Percentiles rank a stretch among this genome's conserved stretches.
Evolutionary conservation across 768 basidiomycete species (phyloP).

Genomic region (Tubosaeta sp.): DNA sequence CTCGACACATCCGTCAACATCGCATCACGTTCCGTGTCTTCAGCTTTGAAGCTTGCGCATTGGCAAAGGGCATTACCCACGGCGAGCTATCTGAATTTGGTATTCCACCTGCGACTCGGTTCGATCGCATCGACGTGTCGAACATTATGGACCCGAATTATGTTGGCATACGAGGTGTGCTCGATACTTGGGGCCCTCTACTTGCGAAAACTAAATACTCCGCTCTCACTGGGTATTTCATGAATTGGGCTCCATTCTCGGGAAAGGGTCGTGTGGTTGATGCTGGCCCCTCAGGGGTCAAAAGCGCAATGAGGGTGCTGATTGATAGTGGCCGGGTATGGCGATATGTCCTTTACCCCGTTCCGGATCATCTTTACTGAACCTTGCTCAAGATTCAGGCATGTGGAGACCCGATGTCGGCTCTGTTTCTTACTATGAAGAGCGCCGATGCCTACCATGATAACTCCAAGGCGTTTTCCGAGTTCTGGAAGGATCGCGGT

Average conservation of each 20-base stretch:
- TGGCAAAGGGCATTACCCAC: slow-evolving; percentile 35
- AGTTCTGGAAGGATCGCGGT: slow-evolving; percentile 31
- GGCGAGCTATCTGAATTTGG: slow-evolving; percentile 13
- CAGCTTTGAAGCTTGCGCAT: slow-evolving; percentile 36
- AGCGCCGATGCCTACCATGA: slow-evolving; percentile 31
- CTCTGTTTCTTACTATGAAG: slow-evolving; percentile 6
- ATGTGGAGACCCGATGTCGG: not conserved
- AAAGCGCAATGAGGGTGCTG: slow-evolving; percentile 10
- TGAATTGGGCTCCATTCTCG: slow-evolving; percentile 40
- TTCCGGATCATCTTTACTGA: not conserved
- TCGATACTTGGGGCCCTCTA: slow-evolving; percentile 36
- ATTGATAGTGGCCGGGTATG: slow-evolving; percentile 13
- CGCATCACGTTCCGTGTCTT: slow-evolving; percentile 33
- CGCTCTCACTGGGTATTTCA: slow-evolving; percentile 40
- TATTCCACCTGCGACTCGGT: slow-evolving; percentile 25
- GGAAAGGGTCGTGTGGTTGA: slow-evolving; percentile 3
- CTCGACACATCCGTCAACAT: slow-evolving; percentile 31
- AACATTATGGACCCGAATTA: slow-evolving; percentile 45
- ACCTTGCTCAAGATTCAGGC: slow-evolving; percentile 7
- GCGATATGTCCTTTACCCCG: not conserved
- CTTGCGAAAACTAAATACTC: slow-evolving; percentile 30
- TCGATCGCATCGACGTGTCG: slow-evolving; percentile 48
- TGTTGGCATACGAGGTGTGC: slow-evolving; percentile 33
- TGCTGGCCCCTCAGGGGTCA: slow-evolving; percentile 1
- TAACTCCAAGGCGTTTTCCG: slow-evolving; percentile 33